Evolutionary conservation across 306 rosid genomes (phyloP), one percentile per base, ranked within the genome.

Genomic region (Glycine latifolia): DNA sequence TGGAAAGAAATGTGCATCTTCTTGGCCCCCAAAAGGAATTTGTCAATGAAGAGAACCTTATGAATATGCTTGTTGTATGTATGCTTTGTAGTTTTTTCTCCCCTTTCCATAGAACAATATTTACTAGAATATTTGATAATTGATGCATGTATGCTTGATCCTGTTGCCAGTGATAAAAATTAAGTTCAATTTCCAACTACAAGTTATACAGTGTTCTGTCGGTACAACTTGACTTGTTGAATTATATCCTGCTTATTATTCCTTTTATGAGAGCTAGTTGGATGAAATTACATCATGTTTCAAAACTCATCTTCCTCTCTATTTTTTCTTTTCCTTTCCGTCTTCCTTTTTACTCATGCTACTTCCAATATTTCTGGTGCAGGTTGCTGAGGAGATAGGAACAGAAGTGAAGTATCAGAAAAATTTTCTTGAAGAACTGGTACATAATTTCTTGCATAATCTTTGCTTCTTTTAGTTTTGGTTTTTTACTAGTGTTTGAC

Each of bases 351-450:
- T 77, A 83, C 14, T 83, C 44, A 60, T 63, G 59, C 35, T 85
- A 7, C 66, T 75, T 37, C 20, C 26, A 58, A 33, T 80, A 49
- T 83, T 63, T 52, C 17, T 85, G 81, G 46, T 70, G 71, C 91
- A 95, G 97, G 94, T 95, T 82, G 97, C 98, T 43, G 87, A 91
- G 86, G 97, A 90, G 72, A 92, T 95, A 46, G 94, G 91, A 56
- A 84, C 91, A 15, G 97, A 91, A 91, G 97, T 91, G 61, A 95
- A 76, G 68, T 85, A 79, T 65, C 97, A 95, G 82, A 88, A 90
- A 58, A 89, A 87, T 81, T 90, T 95, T 85, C 87, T 92, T 47
- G 87, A 86, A 85, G 93, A 92, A 79, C 90, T 95, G 98, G 98
- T 92, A 92, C 35, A 10, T 16, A 75, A 72, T 78, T 58, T 20